Evolutionary conservation across 2,329 filamentous ascomycete species (phyloP).

Genomic region (Thielaviopsis euricoi): DNA sequence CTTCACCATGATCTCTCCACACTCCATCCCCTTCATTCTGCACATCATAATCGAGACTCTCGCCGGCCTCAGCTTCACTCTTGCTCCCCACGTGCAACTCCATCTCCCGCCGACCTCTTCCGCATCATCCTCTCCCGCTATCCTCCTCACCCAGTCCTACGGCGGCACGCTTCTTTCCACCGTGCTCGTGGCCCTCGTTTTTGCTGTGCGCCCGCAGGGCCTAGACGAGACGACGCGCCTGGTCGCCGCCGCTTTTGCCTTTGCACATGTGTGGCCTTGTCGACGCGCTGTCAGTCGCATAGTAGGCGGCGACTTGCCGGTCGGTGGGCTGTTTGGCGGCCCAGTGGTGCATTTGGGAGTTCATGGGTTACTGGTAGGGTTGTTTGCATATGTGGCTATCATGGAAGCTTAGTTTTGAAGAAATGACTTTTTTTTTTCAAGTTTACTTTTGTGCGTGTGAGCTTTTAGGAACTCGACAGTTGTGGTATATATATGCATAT

Average conservation of each 20-base stretch:
- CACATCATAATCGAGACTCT: conserved; percentile 25
- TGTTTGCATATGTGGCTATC: conserved; percentile 18
- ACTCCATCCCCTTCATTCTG: conserved; percentile 20
- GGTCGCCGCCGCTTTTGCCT: conserved; percentile 25
- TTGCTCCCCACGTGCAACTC: conserved; percentile 26
- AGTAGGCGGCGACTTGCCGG: conserved; percentile 9
- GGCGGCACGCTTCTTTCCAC: conserved; percentile 30
- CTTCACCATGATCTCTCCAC: conserved; percentile 11
- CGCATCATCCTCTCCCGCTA: conserved; percentile 22
- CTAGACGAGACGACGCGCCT: conserved; percentile 20
- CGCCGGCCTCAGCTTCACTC: conserved; percentile 30
- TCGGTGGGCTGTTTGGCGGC: conserved; percentile 24
- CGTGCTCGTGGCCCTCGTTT: conserved; percentile 25
- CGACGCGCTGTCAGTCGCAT: conserved; percentile 25
- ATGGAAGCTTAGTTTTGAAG: not conserved
- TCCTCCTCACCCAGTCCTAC: conserved; percentile 29
- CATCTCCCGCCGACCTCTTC: conserved; percentile 10
- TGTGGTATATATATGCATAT: conserved; percentile 7
- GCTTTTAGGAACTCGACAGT: no score
- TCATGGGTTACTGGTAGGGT: conserved; percentile 23
- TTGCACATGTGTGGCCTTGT: conserved; percentile 33
- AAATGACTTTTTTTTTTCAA: not conserved
- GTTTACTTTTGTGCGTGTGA: no score
- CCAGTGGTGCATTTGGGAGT: conserved; percentile 28
- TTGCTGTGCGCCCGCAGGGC: conserved; percentile 17